Conservation (phyloP, 345 rosid genomes). For the Populus tremula region DNA sequence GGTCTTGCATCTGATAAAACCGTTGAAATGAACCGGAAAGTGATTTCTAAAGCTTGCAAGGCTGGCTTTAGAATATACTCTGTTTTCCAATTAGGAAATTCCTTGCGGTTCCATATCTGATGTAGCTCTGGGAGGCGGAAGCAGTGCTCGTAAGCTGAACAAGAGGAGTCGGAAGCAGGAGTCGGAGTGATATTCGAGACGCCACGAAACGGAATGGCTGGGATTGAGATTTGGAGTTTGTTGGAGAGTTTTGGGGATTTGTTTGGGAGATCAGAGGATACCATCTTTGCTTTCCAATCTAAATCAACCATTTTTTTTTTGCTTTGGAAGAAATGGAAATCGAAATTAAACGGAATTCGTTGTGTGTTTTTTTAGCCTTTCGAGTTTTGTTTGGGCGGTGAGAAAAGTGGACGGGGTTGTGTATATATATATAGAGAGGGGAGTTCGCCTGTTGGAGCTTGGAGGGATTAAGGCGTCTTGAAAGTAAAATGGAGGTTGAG, state of each 20-base stretch:
- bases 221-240: constrained; percentile 50
- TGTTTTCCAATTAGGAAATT: constrained; percentile 60
- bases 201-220: constrained; percentile 16
- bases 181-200: constrained; percentile 25
- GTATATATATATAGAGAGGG: constrained; percentile 9
- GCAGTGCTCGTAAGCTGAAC: constrained; percentile 75
- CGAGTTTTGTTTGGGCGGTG: not conserved
- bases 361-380: not conserved
- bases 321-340: not conserved
- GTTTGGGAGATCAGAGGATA: constrained; percentile 42
- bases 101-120: constrained; percentile 41
- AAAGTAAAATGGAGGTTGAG: constrained; percentile 1
- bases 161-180: constrained; percentile 43
- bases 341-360: not conserved
- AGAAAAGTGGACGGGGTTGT: not conserved
- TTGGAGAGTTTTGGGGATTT: constrained; percentile 41
- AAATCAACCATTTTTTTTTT: constrained; percentile 57
- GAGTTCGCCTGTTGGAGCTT: not conserved
- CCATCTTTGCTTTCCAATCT: constrained; percentile 54
- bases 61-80: constrained; percentile 69
- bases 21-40: constrained; percentile 73
- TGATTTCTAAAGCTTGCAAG: constrained; percentile 76
- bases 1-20: constrained; percentile 70
- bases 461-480: constrained; percentile 23
- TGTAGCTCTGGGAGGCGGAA: constrained; percentile 68